These are phyloP conservation scores for Candida coquimbonensis DNA, from an alignment of 805 yeast species.

Conservation along the genomic window DNA sequence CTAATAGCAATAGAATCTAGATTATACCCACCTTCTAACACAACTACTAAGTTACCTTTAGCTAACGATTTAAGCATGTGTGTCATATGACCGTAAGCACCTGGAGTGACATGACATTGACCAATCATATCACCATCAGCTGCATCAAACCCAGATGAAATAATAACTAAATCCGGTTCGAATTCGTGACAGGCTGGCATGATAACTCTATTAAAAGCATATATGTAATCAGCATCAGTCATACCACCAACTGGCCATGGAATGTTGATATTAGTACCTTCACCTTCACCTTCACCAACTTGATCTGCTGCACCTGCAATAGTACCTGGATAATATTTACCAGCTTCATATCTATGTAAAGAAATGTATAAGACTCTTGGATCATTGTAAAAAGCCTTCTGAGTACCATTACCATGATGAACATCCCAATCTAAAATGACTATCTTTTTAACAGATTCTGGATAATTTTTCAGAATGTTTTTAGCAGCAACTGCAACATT, in stretches of 20 bases:
- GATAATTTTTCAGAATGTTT: conserved; percentile 70
- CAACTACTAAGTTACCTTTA: conserved; percentile 80
- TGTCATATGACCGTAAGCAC: conserved; percentile 95
- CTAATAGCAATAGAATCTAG: conserved; percentile 84
- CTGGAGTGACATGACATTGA: conserved; percentile 91
- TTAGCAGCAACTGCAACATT: conserved; percentile 97
- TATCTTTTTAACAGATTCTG: conserved; percentile 80
- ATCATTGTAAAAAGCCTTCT: conserved; percentile 81
- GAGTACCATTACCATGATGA: conserved; percentile 99
- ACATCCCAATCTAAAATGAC: conserved; percentile 95
- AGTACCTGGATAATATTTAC: conserved; percentile 91
- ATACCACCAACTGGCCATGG: conserved; percentile 93
- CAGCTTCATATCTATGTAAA: conserved; percentile 86
- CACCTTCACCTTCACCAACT: conserved; percentile 81
- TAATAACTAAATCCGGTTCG: conserved; percentile 86
- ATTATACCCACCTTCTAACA: conserved; percentile 95
- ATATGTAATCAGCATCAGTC: conserved; percentile 91
- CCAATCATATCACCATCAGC: conserved; percentile 98
- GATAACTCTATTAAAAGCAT: conserved; percentile 80
- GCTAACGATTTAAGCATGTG: conserved; percentile 84
- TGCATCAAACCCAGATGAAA: conserved; percentile 96
- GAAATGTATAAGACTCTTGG: conserved; percentile 89
- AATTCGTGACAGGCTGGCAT: conserved; percentile 87
- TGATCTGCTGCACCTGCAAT: conserved; percentile 74
- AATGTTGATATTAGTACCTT: conserved; percentile 80